Percentiles rank a stretch among this genome's conserved stretches.
These are phyloP conservation scores for Chlorella sp. DNA, from an alignment of 139 green algal species.

Conservation along the genomic window DNA sequence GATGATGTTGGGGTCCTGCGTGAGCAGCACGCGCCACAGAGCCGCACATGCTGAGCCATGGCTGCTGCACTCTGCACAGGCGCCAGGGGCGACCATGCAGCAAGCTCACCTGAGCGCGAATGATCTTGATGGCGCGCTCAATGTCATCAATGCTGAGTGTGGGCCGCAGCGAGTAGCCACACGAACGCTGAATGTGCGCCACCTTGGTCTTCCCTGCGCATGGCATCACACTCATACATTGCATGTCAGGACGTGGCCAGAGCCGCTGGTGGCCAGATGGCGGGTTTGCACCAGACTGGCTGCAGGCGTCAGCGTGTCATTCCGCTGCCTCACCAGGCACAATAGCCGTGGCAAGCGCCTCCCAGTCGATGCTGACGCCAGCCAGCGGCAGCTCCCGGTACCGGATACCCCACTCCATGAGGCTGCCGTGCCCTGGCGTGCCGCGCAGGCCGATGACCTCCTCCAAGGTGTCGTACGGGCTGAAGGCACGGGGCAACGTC, in stretches of 20 bases:
- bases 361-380: constrained; percentile 62
- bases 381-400: constrained; percentile 73
- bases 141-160: constrained; percentile 83
- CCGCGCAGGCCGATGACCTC: constrained; percentile 90
- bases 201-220: constrained; percentile 53
- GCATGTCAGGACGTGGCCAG: background rate
- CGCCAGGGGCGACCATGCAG: too few species aligned
- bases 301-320: too few species aligned
- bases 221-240: background rate
- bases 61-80: too few species aligned
- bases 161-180: constrained; percentile 82
- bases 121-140: constrained; percentile 28
- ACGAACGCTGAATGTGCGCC: constrained; percentile 91
- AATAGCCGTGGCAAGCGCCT: constrained; percentile 58
- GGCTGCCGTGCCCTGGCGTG: constrained; percentile 57
- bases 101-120: constrained; percentile 26
- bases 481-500: constrained; percentile 19
- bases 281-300: background rate
- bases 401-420: constrained; percentile 79
- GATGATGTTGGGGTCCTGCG: constrained; percentile 51
- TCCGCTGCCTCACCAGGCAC: constrained; percentile 32
- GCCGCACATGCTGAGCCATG: background rate
- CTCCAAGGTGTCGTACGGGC: constrained; percentile 94
- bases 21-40: too few species aligned
- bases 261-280: background rate